These are phyloP conservation scores for Metschnikowia kofuensis DNA, from an alignment of 805 yeast genomes.

Conservation along the genomic window DNA sequence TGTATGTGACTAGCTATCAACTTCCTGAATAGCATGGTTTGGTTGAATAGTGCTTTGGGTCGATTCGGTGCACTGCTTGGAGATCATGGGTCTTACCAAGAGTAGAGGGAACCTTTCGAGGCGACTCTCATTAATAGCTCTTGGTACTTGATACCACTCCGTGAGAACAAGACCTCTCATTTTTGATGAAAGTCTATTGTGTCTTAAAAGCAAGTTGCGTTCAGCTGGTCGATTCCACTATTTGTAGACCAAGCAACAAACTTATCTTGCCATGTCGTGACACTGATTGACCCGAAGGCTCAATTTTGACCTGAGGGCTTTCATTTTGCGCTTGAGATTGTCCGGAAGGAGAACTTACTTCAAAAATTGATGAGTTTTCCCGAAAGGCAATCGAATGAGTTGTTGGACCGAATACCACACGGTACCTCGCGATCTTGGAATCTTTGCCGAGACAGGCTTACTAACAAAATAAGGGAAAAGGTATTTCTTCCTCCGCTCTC, in stretches of 20 bases:
- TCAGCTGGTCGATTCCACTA: conserved; percentile 55
- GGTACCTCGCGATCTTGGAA: conserved; percentile 5
- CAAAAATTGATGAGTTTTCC: neutral
- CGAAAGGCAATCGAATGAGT: neutral
- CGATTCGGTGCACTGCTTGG: conserved; percentile 22
- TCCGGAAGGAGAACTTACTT: conserved; percentile 11
- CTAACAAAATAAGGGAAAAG: conserved; percentile 75
- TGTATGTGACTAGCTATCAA: conserved; percentile 55
- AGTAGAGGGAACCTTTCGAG: conserved; percentile 20
- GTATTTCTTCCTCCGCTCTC: conserved; percentile 97
- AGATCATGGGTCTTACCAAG: conserved; percentile 29
- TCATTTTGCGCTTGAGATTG: too few species aligned
- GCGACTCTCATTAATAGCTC: conserved; percentile 16
- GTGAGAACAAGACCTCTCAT: neutral
- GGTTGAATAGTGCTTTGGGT: conserved; percentile 26
- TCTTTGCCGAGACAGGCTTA: conserved; percentile 7
- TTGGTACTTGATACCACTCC: conserved; percentile 24
- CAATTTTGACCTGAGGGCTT: too few species aligned
- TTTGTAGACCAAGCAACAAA: conserved; percentile 23
- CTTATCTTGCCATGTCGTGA: neutral
- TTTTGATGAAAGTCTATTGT: neutral
- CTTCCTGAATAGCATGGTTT: conserved; percentile 14
- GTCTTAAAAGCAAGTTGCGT: conserved; percentile 5
- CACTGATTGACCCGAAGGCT: too few species aligned
- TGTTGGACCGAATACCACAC: conserved; percentile 5